Evolutionary conservation across 176 grass and related monocot species (phyloP).

Genomic region (Phragmites australis): DNA sequence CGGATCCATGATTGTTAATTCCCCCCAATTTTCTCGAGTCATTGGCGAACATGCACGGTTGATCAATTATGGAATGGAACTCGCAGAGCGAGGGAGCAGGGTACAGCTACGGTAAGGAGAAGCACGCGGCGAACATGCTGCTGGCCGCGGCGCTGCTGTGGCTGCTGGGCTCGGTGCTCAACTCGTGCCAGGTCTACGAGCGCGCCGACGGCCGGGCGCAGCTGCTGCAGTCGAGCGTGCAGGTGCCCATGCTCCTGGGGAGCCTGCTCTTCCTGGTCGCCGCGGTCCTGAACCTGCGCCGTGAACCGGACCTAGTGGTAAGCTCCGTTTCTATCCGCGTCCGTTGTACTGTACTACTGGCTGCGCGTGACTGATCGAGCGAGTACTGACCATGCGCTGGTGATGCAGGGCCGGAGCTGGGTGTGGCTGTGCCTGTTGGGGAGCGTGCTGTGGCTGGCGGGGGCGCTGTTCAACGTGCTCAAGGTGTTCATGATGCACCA

Average conservation of each 20-base stretch:
- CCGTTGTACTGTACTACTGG: neutral
- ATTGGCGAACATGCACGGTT: neutral
- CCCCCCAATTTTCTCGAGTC: neutral
- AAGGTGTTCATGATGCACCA: conserved; percentile 80
- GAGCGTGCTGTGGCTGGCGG: conserved; percentile 63
- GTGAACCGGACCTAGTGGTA: conserved; percentile 16
- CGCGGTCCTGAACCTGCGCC: neutral
- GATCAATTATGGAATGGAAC: neutral
- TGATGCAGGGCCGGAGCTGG: conserved; percentile 51
- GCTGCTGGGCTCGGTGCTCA: conserved; percentile 58
- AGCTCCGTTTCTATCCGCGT: neutral
- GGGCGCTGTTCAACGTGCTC: conserved; percentile 54
- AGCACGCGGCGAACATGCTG: conserved; percentile 49
- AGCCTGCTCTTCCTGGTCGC: conserved; percentile 78
- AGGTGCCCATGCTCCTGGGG: conserved; percentile 71
- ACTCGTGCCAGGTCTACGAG: conserved; percentile 88
- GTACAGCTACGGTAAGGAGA: conserved; percentile 19
- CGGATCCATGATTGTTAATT: neutral
- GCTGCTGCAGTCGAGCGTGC: conserved; percentile 71
- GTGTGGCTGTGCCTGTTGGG: conserved; percentile 56
- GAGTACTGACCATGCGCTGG: neutral
- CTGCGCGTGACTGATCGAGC: neutral
- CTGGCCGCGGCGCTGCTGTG: conserved; percentile 62
- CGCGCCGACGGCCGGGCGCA: conserved; percentile 71
- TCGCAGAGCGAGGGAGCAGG: conserved; percentile 11